Conservation (phyloP, 2,329 filamentous ascomycete genomes). For the Zymoseptoria crescenta region DNA sequence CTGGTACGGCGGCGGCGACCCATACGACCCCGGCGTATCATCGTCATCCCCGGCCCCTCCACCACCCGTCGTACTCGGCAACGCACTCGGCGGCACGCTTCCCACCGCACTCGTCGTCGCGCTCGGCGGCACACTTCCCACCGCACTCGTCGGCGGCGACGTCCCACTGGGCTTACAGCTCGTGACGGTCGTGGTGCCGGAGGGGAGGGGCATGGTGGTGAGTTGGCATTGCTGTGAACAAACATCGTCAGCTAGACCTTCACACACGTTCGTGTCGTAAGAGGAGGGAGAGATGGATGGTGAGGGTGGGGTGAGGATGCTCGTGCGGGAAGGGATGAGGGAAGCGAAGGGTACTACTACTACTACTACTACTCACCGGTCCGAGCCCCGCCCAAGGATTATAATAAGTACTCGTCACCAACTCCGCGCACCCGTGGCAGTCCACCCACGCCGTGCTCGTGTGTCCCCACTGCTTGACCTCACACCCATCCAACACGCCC, state of each 20-base stretch:
- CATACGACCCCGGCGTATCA: not conserved
- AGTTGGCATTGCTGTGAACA: not conserved
- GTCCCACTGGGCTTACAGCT: not conserved
- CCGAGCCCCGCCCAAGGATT: not conserved
- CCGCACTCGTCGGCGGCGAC: too few species aligned
- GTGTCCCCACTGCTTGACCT: not conserved
- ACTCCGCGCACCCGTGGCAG: not conserved
- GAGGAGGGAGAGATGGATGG: not conserved
- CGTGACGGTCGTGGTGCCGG: not conserved
- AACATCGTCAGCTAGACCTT: too few species aligned
- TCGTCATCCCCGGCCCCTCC: not conserved
- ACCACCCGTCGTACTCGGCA: too few species aligned
- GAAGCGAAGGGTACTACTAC: not conserved
- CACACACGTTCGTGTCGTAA: too few species aligned
- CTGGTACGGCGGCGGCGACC: not conserved
- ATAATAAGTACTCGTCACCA: not conserved
- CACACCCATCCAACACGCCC: not conserved
- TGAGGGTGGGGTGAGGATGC: too few species aligned
- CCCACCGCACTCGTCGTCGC: too few species aligned
- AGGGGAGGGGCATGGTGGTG: not conserved
- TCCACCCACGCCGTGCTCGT: not conserved
- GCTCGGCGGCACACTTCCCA: too few species aligned
- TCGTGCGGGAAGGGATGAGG: too few species aligned
- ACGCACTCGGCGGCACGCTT: too few species aligned
- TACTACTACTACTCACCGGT: not conserved